Percentiles rank a stretch among this genome's conserved stretches.
These are phyloP conservation scores for Macrolepiota albuminosa DNA, from an alignment of 768 basidiomycete genomes.

Conservation along the genomic window DNA sequence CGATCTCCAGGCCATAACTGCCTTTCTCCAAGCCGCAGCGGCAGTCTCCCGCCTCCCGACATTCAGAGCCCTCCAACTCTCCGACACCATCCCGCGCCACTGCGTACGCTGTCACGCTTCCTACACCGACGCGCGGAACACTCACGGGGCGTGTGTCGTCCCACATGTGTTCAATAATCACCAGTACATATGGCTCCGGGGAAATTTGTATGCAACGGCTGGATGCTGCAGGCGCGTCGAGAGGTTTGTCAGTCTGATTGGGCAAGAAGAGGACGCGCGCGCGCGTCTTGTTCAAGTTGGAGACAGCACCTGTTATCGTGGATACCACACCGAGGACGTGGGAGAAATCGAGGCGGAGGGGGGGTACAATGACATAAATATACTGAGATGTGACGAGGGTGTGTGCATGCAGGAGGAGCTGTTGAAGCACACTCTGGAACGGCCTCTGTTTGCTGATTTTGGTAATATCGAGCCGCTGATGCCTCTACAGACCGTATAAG, in stretches of 20 bases:
- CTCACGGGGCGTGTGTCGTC: slow-evolving; percentile 5
- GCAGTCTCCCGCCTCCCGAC: neutral
- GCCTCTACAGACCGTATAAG: neutral
- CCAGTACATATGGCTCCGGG: neutral
- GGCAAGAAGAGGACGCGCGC: neutral
- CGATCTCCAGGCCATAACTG: slow-evolving; percentile 4
- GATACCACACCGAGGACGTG: slow-evolving; percentile 13
- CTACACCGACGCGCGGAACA: slow-evolving; percentile 9
- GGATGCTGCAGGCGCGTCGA: slow-evolving; percentile 1
- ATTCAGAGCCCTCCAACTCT: slow-evolving; percentile 4
- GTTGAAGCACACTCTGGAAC: neutral
- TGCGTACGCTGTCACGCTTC: slow-evolving; percentile 13
- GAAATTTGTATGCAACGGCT: neutral
- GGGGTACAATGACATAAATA: slow-evolving; percentile 8
- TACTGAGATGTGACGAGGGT: slow-evolving; percentile 4
- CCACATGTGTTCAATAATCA: slow-evolving; percentile 9
- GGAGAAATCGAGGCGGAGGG: slow-evolving; percentile 7
- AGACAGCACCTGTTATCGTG: slow-evolving; percentile 5
- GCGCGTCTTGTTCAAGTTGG: slow-evolving; percentile 2
- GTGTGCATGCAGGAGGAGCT: slow-evolving; percentile 3
- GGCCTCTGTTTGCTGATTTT: slow-evolving; percentile 1
- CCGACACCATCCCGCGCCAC: slow-evolving; percentile 5
- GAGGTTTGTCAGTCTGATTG: slow-evolving; percentile 1
- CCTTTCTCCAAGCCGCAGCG: slow-evolving; percentile 3
- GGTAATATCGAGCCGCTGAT: neutral